Conservation (phyloP, 1,284 basidiomycete species). For the Ceratobasidium papillatum region DNA sequence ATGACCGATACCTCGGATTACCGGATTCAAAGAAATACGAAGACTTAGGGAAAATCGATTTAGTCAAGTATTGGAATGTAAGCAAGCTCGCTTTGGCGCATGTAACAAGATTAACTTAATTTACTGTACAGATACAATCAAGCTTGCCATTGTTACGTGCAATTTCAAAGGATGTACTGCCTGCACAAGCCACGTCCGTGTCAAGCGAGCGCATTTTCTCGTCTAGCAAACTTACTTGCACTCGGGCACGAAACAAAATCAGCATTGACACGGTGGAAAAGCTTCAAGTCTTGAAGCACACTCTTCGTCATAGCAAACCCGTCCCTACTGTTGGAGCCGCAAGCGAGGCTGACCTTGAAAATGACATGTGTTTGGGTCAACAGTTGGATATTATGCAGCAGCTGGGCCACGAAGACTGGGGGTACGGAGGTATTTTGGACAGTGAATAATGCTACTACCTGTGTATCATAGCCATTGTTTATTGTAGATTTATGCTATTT, state of each 20-base stretch:
- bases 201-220: constrained; percentile 12
- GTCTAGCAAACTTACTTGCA: constrained; percentile 27
- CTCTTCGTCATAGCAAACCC: not conserved
- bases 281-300: constrained; percentile 22
- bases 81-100: too few species aligned
- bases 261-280: not conserved
- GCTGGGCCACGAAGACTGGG: not conserved
- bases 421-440: not conserved
- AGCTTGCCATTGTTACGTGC: not conserved
- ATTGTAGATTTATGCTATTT: too few species aligned
- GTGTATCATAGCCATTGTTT: too few species aligned
- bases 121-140: not conserved
- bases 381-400: not conserved
- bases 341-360: not conserved
- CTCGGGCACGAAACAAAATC: constrained; percentile 15
- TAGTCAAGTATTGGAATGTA: constrained; percentile 3
- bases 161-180: not conserved
- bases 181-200: constrained; percentile 4
- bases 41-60: not conserved
- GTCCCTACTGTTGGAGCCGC: not conserved
- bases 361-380: not conserved
- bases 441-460: not conserved
- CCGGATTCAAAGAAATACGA: not conserved
- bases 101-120: not conserved
- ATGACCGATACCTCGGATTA: not conserved